phyloP scores from a whole-genome alignment of 1,284 basidiomycete genomes.

The Apiotrichum porosum region DNA sequence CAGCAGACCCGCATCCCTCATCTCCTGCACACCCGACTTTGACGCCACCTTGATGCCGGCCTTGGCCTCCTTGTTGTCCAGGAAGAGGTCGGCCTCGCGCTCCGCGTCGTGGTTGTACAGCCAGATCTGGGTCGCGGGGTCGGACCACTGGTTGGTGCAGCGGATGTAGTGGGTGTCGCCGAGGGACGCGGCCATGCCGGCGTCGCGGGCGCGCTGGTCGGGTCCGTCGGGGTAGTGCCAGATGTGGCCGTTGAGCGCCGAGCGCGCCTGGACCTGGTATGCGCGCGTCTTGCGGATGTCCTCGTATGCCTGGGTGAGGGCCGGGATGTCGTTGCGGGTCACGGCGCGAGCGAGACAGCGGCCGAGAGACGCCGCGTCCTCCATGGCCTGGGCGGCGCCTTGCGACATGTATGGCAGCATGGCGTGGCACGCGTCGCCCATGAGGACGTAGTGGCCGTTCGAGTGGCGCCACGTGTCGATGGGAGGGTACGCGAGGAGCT shows the following conservation, averaged over 20 bases:
- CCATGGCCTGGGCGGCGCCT: slow-evolving; percentile 14
- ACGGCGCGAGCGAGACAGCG: slow-evolving; percentile 4
- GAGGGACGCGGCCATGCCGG: slow-evolving; percentile 10
- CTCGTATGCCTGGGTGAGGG: slow-evolving; percentile 4
- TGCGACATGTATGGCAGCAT: slow-evolving; percentile 21
- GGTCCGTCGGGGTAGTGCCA: slow-evolving; percentile 16
- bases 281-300: slow-evolving; percentile 6
- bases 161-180: slow-evolving; percentile 11
- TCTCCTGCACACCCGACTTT: slow-evolving; percentile 1
- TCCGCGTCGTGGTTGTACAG: slow-evolving; percentile 14
- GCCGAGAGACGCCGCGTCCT: slow-evolving; percentile 17
- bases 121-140: slow-evolving; percentile 14
- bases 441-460: slow-evolving; percentile 8
- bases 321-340: background rate
- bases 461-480: slow-evolving; percentile 8
- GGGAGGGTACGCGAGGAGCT: slow-evolving; percentile 12
- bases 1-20: slow-evolving; percentile 1
- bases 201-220: slow-evolving; percentile 7
- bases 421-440: slow-evolving; percentile 13
- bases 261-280: slow-evolving; percentile 9
- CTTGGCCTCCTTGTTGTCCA: background rate
- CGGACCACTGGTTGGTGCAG: slow-evolving; percentile 15
- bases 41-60: too few relatives aligned
- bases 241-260: slow-evolving; percentile 13
- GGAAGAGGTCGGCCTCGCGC: background rate